These are phyloP conservation scores for Helenozyma rhizophorensis DNA, from an alignment of 805 yeast genomes.

Conservation along the genomic window DNA sequence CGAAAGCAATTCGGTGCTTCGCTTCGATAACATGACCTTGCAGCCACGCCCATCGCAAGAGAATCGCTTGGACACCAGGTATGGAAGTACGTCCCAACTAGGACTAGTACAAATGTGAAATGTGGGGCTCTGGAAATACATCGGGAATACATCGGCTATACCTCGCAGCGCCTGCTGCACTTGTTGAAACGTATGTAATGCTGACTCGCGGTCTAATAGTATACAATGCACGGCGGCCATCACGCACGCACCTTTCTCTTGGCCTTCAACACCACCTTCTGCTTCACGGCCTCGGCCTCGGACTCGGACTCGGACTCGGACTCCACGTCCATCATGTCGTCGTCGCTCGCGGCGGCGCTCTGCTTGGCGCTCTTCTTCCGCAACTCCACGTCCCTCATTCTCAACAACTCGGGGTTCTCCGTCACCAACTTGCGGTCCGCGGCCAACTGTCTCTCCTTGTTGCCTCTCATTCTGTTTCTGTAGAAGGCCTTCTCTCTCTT, in stretches of 20 bases:
- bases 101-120: no score
- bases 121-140: no score
- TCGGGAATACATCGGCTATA: no score
- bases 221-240: constrained; percentile 3
- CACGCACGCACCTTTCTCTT: constrained; percentile 38
- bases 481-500: constrained; percentile 98
- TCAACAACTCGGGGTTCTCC: constrained; percentile 81
- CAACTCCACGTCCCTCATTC: constrained; percentile 89
- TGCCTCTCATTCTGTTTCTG: constrained; percentile 98
- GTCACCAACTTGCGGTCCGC: constrained; percentile 87
- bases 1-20: no score
- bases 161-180: not conserved
- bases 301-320: constrained; percentile 40
- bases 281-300: constrained; percentile 43
- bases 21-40: no score
- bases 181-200: constrained; percentile 1
- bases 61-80: no score
- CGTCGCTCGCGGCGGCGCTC: constrained; percentile 39
- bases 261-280: constrained; percentile 62
- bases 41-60: no score
- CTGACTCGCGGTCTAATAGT: constrained; percentile 1
- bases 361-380: constrained; percentile 70
- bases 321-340: constrained; percentile 27
- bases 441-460: constrained; percentile 79
- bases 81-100: no score